These are phyloP conservation scores for Ramichloridium luteum DNA, from an alignment of 2,329 filamentous ascomycete species.

Conservation along the genomic window DNA sequence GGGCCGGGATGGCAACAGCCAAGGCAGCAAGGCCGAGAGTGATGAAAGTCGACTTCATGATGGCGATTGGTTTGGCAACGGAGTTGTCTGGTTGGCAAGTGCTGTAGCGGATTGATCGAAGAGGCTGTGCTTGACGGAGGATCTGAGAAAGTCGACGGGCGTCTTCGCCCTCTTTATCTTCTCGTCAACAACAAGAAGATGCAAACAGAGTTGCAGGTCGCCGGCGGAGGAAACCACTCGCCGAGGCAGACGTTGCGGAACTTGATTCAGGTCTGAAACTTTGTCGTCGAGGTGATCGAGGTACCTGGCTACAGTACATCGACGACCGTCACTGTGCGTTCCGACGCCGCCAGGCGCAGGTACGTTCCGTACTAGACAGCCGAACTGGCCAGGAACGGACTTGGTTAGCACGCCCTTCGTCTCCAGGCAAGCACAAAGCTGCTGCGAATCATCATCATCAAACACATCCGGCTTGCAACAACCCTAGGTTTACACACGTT, in stretches of 20 bases:
- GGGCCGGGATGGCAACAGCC: background rate
- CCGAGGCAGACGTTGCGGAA: background rate
- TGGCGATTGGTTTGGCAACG: background rate
- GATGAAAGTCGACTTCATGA: background rate
- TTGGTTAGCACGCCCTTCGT: too few species aligned
- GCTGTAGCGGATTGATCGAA: background rate
- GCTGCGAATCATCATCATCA: too few species aligned
- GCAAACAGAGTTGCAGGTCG: background rate
- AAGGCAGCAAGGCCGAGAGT: background rate
- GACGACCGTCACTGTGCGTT: background rate
- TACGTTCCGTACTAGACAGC: background rate
- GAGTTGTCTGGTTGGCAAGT: background rate
- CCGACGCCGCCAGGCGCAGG: background rate
- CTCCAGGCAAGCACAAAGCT: too few species aligned
- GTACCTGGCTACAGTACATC: background rate
- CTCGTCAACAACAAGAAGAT: background rate
- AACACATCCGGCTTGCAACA: too few species aligned
- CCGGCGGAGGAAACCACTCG: background rate
- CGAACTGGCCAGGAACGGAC: too few species aligned
- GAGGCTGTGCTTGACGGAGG: background rate
- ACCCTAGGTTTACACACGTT: too few species aligned
- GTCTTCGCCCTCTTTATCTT: too few species aligned
- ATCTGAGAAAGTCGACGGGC: too few species aligned
- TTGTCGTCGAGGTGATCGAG: background rate
- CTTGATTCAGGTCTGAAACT: background rate